These are phyloP conservation scores for Mollisiaceae sp. DNA, from an alignment of 2,329 filamentous ascomycete species.

Conservation along the genomic window DNA sequence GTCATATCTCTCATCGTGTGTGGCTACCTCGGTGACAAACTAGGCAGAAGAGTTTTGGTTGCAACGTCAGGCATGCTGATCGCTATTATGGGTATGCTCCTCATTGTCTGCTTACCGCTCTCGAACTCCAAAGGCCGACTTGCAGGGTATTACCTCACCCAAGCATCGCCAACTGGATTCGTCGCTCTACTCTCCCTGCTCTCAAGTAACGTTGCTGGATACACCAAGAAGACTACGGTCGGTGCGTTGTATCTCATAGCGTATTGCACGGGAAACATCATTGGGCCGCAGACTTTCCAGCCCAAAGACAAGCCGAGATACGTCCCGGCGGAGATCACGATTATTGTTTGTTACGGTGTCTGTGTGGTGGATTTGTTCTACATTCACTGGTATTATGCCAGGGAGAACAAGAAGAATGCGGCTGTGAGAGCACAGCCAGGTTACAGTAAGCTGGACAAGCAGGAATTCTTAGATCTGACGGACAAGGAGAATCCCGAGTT, in stretches of 20 bases:
- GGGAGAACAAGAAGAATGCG: constrained; percentile 38
- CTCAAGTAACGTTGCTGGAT: constrained; percentile 52
- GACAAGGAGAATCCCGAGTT: constrained; percentile 43
- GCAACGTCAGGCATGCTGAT: constrained; percentile 45
- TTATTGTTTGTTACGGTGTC: constrained; percentile 46
- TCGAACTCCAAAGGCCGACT: constrained; percentile 46
- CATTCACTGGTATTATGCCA: constrained; percentile 37
- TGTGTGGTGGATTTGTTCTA: constrained; percentile 33
- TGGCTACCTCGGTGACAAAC: constrained; percentile 39
- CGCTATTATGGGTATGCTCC: constrained; percentile 41
- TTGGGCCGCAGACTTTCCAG: constrained; percentile 49
- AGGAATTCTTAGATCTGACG: constrained; percentile 43
- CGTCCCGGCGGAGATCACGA: constrained; percentile 47
- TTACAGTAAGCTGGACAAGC: constrained; percentile 38
- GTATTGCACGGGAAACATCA: constrained; percentile 60
- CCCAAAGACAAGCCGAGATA: constrained; percentile 53
- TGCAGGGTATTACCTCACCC: constrained; percentile 52
- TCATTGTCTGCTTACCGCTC: constrained; percentile 46
- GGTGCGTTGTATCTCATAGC: constrained; percentile 52
- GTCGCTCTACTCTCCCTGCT: constrained; percentile 43
- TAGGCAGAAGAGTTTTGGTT: constrained; percentile 39
- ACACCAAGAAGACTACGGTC: constrained; percentile 56
- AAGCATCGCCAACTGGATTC: constrained; percentile 59
- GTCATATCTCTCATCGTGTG: constrained; percentile 36
- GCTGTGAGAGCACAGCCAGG: constrained; percentile 30